phyloP scores from a whole-genome alignment of 441 rosid genomes.

The Rhodomyrtus psidioides region DNA sequence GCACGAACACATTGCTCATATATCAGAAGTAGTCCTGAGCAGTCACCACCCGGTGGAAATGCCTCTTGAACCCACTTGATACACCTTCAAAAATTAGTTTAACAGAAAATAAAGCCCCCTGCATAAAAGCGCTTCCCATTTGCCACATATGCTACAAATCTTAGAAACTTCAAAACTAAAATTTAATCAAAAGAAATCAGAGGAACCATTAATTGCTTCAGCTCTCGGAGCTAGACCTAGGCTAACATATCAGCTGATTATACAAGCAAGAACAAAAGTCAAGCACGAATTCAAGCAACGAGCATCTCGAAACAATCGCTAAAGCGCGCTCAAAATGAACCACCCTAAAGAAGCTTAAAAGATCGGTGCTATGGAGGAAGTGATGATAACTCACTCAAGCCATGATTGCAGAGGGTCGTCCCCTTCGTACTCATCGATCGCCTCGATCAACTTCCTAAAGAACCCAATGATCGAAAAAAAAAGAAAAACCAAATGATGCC shows the following conservation, averaged over 20 bases:
- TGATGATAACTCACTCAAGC: slow-evolving; percentile 44
- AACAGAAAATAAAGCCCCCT: background rate
- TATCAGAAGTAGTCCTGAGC: slow-evolving; percentile 65
- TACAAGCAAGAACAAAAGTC: background rate
- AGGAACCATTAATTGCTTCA: background rate
- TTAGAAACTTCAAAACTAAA: background rate
- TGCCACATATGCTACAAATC: background rate
- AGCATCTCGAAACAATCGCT: background rate
- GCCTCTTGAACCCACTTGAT: slow-evolving; percentile 93
- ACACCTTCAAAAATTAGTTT: slow-evolving; percentile 32
- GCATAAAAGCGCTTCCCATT: background rate
- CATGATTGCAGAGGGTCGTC: slow-evolving; percentile 86
- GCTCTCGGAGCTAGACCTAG: background rate
- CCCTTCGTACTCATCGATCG: slow-evolving; percentile 62
- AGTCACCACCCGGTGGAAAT: slow-evolving; percentile 76
- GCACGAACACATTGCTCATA: slow-evolving; percentile 88
- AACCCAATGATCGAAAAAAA: background rate
- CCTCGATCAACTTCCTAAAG: slow-evolving; percentile 60
- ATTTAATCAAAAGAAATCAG: background rate
- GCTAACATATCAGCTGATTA: background rate
- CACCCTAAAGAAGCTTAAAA: background rate
- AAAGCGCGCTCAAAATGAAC: background rate
- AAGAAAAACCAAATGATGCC: background rate
- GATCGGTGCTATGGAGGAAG: background rate
- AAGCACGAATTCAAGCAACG: background rate